phyloP scores from a whole-genome alignment of 768 basidiomycete genomes.

The Kwoniella pini region DNA sequence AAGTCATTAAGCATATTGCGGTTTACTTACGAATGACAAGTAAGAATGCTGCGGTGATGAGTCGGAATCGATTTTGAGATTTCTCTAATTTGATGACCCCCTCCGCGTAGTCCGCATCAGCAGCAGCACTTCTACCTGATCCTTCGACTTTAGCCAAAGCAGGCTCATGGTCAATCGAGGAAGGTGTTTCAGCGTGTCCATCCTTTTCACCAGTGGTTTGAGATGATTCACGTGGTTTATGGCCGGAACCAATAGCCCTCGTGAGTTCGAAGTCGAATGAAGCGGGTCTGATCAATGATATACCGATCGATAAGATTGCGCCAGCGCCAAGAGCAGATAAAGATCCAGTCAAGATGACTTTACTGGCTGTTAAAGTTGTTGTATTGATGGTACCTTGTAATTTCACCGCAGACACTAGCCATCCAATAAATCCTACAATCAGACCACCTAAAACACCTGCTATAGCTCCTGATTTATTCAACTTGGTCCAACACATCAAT shows the following conservation, averaged over 20 bases:
- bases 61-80: slow-evolving; percentile 7
- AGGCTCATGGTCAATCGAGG: slow-evolving; percentile 9
- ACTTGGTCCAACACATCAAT: slow-evolving; percentile 14
- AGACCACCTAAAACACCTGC: slow-evolving; percentile 10
- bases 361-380: slow-evolving; percentile 11
- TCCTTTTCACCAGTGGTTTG: not conserved
- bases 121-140: slow-evolving; percentile 6
- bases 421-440: slow-evolving; percentile 11
- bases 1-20: not conserved
- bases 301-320: slow-evolving; percentile 15
- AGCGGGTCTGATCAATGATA: slow-evolving; percentile 6
- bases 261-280: slow-evolving; percentile 19
- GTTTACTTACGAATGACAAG: slow-evolving; percentile 11
- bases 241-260: slow-evolving; percentile 7
- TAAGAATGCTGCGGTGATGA: slow-evolving; percentile 10
- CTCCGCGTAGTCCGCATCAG: slow-evolving; percentile 10
- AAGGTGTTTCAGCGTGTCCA: not conserved
- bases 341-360: slow-evolving; percentile 12
- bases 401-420: slow-evolving; percentile 14
- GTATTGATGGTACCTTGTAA: slow-evolving; percentile 9
- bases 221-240: not conserved
- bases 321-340: slow-evolving; percentile 13
- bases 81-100: slow-evolving; percentile 11
- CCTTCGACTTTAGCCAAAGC: slow-evolving; percentile 13
- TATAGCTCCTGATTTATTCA: slow-evolving; percentile 12